Conservation (phyloP, 73 alveolate species). For the Uronychia binucleata region DNA sequence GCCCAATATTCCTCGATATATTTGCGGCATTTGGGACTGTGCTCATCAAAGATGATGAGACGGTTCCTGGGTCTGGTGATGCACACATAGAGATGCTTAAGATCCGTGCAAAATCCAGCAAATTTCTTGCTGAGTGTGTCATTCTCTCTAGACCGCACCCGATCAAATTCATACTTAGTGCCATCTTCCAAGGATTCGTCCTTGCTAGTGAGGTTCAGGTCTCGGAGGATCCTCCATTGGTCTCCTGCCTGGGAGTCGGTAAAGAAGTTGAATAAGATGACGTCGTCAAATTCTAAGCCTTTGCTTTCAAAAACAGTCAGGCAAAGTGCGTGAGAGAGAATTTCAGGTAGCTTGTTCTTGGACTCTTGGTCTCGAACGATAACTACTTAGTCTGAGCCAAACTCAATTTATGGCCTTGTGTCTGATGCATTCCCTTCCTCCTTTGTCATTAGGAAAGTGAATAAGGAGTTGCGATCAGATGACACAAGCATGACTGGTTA, state of each 20-base stretch:
- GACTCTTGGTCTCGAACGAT: slow-evolving; percentile 81
- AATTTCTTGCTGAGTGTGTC: slow-evolving; percentile 28
- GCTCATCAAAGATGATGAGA: slow-evolving; percentile 82
- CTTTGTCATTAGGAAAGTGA: neutral
- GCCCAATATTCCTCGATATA: slow-evolving; percentile 75
- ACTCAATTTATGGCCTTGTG: slow-evolving; percentile 7
- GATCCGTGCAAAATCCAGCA: slow-evolving; percentile 78
- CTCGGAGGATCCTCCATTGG: slow-evolving; percentile 66
- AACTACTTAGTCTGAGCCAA: slow-evolving; percentile 87
- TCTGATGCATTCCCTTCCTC: neutral
- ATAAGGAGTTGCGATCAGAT: neutral
- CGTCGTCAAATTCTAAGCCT: slow-evolving; percentile 95
- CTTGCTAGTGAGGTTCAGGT: slow-evolving; percentile 10
- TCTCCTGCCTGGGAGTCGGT: slow-evolving; percentile 56
- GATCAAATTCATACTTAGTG: neutral
- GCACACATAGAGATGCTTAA: slow-evolving; percentile 85
- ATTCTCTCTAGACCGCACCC: slow-evolving; percentile 11
- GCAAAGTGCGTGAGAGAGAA: slow-evolving; percentile 77
- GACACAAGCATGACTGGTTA: slow-evolving; percentile 62
- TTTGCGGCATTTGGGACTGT: slow-evolving; percentile 50
- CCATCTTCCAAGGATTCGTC: no score
- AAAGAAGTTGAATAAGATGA: slow-evolving; percentile 82
- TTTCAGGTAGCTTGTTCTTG: slow-evolving; percentile 64
- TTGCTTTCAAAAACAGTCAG: slow-evolving; percentile 90
- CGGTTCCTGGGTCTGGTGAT: slow-evolving; percentile 89